phyloP scores from a whole-genome alignment of 2,329 filamentous ascomycete genomes.

The Xylaria digitata region DNA sequence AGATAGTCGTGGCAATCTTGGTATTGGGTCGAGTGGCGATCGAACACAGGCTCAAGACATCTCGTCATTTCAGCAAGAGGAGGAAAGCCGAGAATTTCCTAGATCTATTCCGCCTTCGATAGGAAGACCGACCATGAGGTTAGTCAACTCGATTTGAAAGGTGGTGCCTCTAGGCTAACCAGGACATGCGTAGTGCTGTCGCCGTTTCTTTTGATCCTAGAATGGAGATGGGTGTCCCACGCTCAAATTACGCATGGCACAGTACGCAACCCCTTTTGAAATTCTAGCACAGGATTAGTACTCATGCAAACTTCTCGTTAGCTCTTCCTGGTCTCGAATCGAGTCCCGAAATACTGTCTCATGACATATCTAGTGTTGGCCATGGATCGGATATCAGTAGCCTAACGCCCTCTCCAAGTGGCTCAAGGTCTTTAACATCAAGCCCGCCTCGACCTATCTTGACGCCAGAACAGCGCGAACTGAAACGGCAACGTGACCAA shows the following conservation, averaged over 20 bases:
- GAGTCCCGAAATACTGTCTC: constrained; percentile 54
- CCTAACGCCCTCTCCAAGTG: constrained; percentile 62
- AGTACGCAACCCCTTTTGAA: constrained; percentile 43
- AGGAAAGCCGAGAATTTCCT: constrained; percentile 47
- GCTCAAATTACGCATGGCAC: constrained; percentile 63
- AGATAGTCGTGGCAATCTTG: constrained; percentile 25
- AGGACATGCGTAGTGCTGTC: constrained; percentile 55
- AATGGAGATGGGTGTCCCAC: constrained; percentile 62
- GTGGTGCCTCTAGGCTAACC: constrained; percentile 28
- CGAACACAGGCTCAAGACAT: constrained; percentile 40
- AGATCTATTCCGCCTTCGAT: constrained; percentile 36
- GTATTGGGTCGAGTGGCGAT: constrained; percentile 48
- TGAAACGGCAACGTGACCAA: constrained; percentile 71
- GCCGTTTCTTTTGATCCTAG: constrained; percentile 62
- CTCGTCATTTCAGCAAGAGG: constrained; percentile 50
- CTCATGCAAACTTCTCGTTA: constrained; percentile 24
- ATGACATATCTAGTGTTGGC: constrained; percentile 60
- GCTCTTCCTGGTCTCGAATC: constrained; percentile 51
- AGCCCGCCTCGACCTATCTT: constrained; percentile 67
- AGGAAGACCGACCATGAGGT: constrained; percentile 54
- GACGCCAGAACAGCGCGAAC: constrained; percentile 69
- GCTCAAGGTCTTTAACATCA: constrained; percentile 64
- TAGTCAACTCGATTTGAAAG: constrained; percentile 28
- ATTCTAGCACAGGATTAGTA: not conserved
- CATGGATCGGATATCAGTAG: constrained; percentile 60